Percentiles rank a stretch among this genome's conserved stretches.
Evolutionary conservation across 2,329 filamentous ascomycete species (phyloP).

Genomic region (Neopestalotiopsis sp.): DNA sequence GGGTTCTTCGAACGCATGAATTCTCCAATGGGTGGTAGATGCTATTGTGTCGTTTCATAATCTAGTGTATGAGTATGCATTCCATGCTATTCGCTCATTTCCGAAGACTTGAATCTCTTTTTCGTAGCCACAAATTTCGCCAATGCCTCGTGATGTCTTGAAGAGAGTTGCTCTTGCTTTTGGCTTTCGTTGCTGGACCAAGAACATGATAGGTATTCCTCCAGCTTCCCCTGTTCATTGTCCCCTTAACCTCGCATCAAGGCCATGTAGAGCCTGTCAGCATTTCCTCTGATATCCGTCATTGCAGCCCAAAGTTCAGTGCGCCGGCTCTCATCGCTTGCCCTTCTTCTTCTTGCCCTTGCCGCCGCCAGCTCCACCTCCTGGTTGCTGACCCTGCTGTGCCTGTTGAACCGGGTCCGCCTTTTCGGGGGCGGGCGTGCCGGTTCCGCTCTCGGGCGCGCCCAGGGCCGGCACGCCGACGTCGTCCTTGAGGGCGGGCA

Average conservation of each 20-base stretch:
- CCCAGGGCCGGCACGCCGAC: constrained; percentile 42
- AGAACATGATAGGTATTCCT: too few species aligned
- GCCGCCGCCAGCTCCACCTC: constrained; percentile 40
- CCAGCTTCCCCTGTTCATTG: too few species aligned
- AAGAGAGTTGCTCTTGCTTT: background rate
- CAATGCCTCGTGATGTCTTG: background rate
- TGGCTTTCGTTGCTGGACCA: background rate
- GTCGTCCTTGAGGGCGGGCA: constrained; percentile 50
- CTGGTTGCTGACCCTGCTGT: constrained; percentile 33
- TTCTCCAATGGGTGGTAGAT: too few species aligned
- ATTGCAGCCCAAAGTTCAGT: background rate
- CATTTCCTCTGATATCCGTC: too few species aligned
- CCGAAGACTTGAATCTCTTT: too few species aligned
- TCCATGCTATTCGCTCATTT: too few species aligned
- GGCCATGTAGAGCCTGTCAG: too few species aligned
- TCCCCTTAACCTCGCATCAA: too few species aligned
- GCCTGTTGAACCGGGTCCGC: constrained; percentile 24
- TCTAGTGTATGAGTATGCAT: too few species aligned
- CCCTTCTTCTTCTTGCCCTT: constrained; percentile 76
- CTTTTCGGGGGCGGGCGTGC: constrained; percentile 35
- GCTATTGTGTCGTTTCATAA: too few species aligned
- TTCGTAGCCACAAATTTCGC: background rate
- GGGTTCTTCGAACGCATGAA: too few species aligned
- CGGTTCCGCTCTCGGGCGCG: constrained; percentile 41
- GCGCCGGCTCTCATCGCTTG: constrained; percentile 56